phyloP scores from a whole-genome alignment of 441 rosid genomes.

The Aleurites moluccanus region DNA sequence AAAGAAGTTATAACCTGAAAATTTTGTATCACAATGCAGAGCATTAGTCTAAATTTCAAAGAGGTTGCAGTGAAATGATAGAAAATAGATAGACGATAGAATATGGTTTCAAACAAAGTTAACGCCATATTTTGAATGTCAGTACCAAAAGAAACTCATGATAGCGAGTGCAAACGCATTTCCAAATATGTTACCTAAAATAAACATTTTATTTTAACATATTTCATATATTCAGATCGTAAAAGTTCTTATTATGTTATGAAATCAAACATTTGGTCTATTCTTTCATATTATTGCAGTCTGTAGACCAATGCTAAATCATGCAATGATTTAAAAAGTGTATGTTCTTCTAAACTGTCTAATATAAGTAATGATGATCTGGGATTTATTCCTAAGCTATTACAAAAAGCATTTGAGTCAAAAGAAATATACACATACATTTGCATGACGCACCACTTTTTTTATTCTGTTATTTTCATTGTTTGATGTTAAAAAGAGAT shows the following conservation, averaged over 20 bases:
- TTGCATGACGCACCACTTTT: neutral
- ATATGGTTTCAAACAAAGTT: neutral
- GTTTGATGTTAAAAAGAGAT: neutral
- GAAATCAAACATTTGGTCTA: neutral
- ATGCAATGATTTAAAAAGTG: neutral
- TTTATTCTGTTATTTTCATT: neutral
- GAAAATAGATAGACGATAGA: neutral
- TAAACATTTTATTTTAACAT: neutral
- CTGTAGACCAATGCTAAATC: neutral
- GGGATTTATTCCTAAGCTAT: neutral
- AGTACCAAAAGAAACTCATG: neutral
- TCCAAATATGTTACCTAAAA: neutral
- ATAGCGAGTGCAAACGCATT: too few relatives aligned
- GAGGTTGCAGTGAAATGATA: neutral
- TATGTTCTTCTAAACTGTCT: neutral
- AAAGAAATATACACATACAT: neutral
- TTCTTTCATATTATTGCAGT: neutral
- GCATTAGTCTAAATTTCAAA: constrained; percentile 12
- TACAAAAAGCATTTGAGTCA: neutral
- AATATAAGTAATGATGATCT: neutral
- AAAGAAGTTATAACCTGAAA: constrained; percentile 58
- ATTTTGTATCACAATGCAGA: constrained; percentile 11
- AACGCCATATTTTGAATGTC: neutral
- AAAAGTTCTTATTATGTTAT: neutral
- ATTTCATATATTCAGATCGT: neutral